These are phyloP conservation scores for Tephrocybe sp. DNA, from an alignment of 768 basidiomycete species.

Conservation along the genomic window DNA sequence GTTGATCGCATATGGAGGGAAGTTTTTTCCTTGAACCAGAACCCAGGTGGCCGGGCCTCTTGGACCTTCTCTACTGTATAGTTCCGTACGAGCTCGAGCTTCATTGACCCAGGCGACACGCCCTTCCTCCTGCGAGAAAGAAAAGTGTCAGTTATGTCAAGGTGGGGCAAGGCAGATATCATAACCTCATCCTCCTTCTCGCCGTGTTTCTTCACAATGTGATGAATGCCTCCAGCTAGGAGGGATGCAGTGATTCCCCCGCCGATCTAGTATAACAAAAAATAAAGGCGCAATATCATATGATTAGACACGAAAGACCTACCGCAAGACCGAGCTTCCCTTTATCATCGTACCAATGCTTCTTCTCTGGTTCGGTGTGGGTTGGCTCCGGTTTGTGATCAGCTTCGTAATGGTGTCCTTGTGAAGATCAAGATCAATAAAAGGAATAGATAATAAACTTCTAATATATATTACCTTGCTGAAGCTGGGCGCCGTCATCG, in stretches of 20 bases:
- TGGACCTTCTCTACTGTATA: constrained; percentile 44
- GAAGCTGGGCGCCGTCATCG: constrained; percentile 15
- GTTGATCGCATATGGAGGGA: constrained; percentile 57
- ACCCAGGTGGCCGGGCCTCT: constrained; percentile 60
- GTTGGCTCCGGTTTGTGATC: constrained; percentile 13
- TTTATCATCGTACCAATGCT: constrained; percentile 57
- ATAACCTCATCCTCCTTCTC: constrained; percentile 57
- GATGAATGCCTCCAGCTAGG: constrained; percentile 3
- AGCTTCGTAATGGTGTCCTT: constrained; percentile 2
- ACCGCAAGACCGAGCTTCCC: constrained; percentile 63
- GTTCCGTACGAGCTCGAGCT: constrained; percentile 51
- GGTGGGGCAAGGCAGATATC: not conserved
- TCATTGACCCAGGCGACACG: constrained; percentile 55
- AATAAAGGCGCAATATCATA: not conserved
- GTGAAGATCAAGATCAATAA: not conserved
- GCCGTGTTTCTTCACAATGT: constrained; percentile 34
- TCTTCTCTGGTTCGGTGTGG: constrained; percentile 40
- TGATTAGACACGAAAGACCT: constrained; percentile 3
- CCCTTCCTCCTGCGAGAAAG: constrained; percentile 42
- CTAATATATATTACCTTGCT: constrained; percentile 9
- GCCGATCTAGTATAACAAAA: constrained; percentile 48
- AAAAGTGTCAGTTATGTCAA: not conserved
- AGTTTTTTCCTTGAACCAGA: constrained; percentile 54
- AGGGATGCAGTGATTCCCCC: constrained; percentile 47
- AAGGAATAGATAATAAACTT: not conserved